Conservation (phyloP, 306 rosid species). For the Myrica gale region DNA sequence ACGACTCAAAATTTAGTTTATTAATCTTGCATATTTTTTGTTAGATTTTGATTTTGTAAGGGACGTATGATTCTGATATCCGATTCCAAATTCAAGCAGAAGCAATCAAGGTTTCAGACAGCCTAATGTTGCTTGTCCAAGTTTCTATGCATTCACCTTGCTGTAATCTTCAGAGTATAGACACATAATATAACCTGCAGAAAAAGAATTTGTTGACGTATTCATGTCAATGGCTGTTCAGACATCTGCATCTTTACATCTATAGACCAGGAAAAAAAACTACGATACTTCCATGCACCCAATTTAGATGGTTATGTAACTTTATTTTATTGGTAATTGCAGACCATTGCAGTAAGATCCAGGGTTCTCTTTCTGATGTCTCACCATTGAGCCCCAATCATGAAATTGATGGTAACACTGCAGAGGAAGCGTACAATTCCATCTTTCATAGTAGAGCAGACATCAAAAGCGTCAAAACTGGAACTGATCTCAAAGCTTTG, state of each 20-base stretch:
- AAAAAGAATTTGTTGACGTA: no score
- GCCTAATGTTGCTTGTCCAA: background rate
- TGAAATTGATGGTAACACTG: constrained; percentile 22
- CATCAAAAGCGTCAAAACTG: constrained; percentile 13
- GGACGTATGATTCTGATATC: background rate
- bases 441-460: constrained; percentile 17
- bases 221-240: background rate
- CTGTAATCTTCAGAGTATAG: background rate
- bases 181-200: background rate
- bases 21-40: background rate
- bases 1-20: background rate
- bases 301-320: constrained; percentile 1
- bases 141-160: background rate
- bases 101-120: background rate
- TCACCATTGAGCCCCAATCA: constrained; percentile 29
- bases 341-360: constrained; percentile 42
- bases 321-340: constrained; percentile 28
- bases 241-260: background rate
- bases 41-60: no score
- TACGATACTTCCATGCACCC: background rate
- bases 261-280: background rate
- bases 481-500: constrained; percentile 39
- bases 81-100: background rate
- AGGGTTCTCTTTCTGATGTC: constrained; percentile 33
- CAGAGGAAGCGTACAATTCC: constrained; percentile 34